Base-by-base conservation (phyloP, 441 rosid genomes). In the Adansonia gregorii region DNA sequence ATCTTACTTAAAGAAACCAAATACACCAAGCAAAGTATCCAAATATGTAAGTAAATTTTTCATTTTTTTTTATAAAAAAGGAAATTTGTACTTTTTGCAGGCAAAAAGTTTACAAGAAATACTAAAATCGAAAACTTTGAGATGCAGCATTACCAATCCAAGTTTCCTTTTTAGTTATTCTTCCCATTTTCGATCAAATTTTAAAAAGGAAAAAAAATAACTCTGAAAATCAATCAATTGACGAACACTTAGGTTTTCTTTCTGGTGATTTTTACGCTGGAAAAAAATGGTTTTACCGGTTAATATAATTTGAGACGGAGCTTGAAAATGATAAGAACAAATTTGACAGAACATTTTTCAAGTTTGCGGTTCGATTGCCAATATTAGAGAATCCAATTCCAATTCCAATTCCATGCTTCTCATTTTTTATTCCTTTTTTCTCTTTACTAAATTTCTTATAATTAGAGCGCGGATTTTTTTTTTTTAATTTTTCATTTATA, bases 101-200 rank as follows among this genome's bases (percentile, higher is more conserved):
- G 59, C 14, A 45, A 59, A 20, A 19, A 75, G 3, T 43, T 24
- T 2, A 17, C 82, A 80, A 83, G 39, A 58, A 80, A 85, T 72
- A 24, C 19, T 35, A 24, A 39, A 41, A 61, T 73, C 49, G 83
- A 80, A 78, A 83, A 35, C 39, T 35, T 66, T 41, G 79, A 69
- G 78, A 60, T 61, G 66, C 63, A 56, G 73, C 2, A 74, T 85
- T 84, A 86, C 91, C 85, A 41, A 80, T 76, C n/a, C 79, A 77
- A 51, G 41, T 74, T 68, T 78, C 87, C 22, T 69, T 67, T 67
- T 27, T 82, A 12, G 67, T 75, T 89, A 87, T 82, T 66, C 56
- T 79, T 55, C 63, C n/a, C 63, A 19, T 22, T 39, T 14, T 27
- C 3, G 22, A 20, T 19, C 41, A 35, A 51, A 65, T 52, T 61